Evolutionary conservation across 1,284 basidiomycete species (phyloP), one percentile per base, ranked within the genome.

Genomic region (Ceratobasidium sp.): DNA sequence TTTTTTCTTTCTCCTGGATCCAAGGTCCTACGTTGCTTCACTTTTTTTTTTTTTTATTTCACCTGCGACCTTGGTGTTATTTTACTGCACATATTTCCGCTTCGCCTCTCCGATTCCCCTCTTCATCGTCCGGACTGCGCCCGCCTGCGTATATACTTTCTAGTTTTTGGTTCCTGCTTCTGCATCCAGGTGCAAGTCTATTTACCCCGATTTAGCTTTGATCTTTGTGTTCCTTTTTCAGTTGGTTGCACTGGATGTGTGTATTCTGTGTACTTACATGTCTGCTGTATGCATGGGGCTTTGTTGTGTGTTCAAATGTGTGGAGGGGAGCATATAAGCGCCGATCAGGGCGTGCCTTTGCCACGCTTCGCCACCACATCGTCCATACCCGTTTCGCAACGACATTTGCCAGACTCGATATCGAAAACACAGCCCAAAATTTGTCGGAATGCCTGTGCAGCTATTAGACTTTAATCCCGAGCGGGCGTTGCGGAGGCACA

Each of bases 261-360:
- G 64, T 69, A 69, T 69, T 69, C n/a, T 69, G 52, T 69, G 64
- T 69, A 69, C 45, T 46, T 52, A 36, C 64, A 69, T 39, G 64
- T n/a, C 64, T 55, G 62, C 36, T 59, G 64, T 57, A 57, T 57
- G 52, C 52, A n/a, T 3, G 12, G 10, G 50, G 9, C 14, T 32
- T 41, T 59, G 18, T 53, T 43, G 57, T 41, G 12, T 21, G 26
- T 23, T 59, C 5, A 55, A 55, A 30, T 30, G 1, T 10, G 52
- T 28, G 52, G 5, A 26, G n/a, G n/a, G n/a, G 50, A 21, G 50
- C 12, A n/a, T 28, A 52, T 16, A 52, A 26, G 28, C n/a, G 30
- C 26, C 32, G n/a, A 34, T n/a, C 28, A 55, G 30, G 18, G 43
- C 8, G 16, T 30, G 28, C 10, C 28, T 12, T 55, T n/a, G 52